Evolutionary conservation across 2,329 filamentous ascomycete species (phyloP).

Genomic region (Epichloe sylvatica): DNA sequence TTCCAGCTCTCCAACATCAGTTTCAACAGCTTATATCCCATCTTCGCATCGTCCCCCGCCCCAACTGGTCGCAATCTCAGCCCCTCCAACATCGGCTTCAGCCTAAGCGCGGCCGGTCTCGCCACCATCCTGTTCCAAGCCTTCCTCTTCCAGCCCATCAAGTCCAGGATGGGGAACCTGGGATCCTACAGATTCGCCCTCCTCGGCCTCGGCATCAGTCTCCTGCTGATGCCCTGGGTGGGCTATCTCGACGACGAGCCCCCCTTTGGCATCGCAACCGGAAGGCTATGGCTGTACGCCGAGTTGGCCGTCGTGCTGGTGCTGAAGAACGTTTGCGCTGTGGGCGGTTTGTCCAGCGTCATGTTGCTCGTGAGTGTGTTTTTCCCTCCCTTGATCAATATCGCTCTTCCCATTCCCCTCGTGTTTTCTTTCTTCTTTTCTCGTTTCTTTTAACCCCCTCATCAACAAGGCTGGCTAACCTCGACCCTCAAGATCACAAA

Average conservation of each 20-base stretch:
- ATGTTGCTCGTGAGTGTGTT: conserved; percentile 58
- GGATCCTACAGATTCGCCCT: conserved; percentile 69
- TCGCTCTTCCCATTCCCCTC: background rate
- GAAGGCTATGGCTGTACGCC: conserved; percentile 58
- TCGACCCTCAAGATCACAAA: conserved; percentile 61
- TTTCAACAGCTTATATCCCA: conserved; percentile 89
- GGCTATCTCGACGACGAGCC: conserved; percentile 54
- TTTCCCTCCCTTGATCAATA: background rate
- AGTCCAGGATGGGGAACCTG: conserved; percentile 70
- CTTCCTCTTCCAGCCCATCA: conserved; percentile 65
- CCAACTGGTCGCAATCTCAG: conserved; percentile 66
- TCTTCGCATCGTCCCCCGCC: conserved; percentile 63
- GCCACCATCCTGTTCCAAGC: conserved; percentile 86
- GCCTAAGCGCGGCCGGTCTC: conserved; percentile 68
- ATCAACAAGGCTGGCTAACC: background rate
- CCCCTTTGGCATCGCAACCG: conserved; percentile 40
- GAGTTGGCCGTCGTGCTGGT: conserved; percentile 73
- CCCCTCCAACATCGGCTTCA: conserved; percentile 71
- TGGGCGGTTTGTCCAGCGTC: conserved; percentile 80
- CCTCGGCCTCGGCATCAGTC: conserved; percentile 66
- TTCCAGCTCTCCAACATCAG: conserved; percentile 91
- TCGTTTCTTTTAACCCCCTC: no score
- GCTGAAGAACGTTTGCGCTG: conserved; percentile 78
- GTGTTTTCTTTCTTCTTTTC: no score
- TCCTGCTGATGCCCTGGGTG: conserved; percentile 80